Evolutionary conservation across 2,329 filamentous ascomycete genomes (phyloP).

Genomic region (Aspergillus ustus): DNA sequence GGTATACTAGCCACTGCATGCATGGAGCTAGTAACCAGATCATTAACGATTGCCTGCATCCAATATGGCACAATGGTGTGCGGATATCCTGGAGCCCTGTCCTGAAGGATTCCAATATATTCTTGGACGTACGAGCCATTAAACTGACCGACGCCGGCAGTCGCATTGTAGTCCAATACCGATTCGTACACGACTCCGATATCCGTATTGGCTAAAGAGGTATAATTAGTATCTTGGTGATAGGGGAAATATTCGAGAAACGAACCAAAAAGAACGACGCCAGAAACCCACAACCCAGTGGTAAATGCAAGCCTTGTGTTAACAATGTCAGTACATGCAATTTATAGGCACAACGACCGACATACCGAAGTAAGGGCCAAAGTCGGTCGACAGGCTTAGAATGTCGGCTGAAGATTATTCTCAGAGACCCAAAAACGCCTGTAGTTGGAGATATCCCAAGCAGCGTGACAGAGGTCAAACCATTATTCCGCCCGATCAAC

Average conservation of each 20-base stretch:
- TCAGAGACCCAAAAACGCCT: background rate
- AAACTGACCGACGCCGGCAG: conserved; percentile 1
- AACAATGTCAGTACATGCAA: background rate
- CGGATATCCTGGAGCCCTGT: background rate
- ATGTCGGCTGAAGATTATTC: background rate
- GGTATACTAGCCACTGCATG: background rate
- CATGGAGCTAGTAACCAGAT: background rate
- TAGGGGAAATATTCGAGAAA: background rate
- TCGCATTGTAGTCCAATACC: background rate
- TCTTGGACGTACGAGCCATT: background rate
- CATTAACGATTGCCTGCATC: conserved; percentile 4
- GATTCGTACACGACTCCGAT: background rate
- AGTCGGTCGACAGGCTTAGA: background rate
- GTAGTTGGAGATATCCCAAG: conserved; percentile 2
- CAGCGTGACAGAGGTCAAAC: background rate
- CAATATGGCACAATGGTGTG: background rate
- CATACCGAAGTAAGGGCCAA: conserved; percentile 1
- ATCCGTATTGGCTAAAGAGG: background rate
- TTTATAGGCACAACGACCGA: no score
- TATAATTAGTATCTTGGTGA: background rate
- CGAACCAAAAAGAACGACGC: background rate
- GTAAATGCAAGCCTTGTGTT: background rate
- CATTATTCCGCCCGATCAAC: background rate
- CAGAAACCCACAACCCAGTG: background rate
- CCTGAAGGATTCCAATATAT: background rate